These are phyloP conservation scores for Cadophora sp. DNA, from an alignment of 2,329 filamentous ascomycete genomes.

Conservation along the genomic window DNA sequence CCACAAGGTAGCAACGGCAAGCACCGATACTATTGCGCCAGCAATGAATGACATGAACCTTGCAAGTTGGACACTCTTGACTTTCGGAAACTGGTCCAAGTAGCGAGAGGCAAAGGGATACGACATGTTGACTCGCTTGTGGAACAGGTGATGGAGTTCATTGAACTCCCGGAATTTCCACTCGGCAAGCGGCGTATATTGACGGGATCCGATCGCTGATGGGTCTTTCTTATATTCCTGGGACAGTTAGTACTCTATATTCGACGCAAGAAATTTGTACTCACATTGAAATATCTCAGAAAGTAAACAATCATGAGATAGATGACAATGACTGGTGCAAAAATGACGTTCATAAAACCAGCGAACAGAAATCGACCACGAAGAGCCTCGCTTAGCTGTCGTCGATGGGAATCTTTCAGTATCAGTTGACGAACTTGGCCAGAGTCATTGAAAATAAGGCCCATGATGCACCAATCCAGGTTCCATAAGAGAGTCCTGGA, in stretches of 20 bases:
- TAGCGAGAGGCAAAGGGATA: conserved; percentile 93
- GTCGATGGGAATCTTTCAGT: conserved; percentile 81
- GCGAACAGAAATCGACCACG: conserved; percentile 81
- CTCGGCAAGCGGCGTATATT: conserved; percentile 91
- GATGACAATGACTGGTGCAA: conserved; percentile 85
- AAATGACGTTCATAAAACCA: conserved; percentile 83
- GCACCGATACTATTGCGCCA: conserved; percentile 84
- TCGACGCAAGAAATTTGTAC: conserved; percentile 40
- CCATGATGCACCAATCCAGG: conserved; percentile 85
- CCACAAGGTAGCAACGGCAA: conserved; percentile 83
- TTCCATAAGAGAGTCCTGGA: conserved; percentile 94
- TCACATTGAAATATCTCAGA: conserved; percentile 90
- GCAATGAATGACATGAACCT: conserved; percentile 87
- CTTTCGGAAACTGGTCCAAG: conserved; percentile 94
- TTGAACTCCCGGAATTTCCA: conserved; percentile 99
- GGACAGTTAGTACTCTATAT: conserved; percentile 27
- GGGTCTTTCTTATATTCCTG: conserved; percentile 96
- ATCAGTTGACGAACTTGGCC: conserved; percentile 89
- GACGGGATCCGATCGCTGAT: conserved; percentile 81
- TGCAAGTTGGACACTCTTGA: conserved; percentile 86
- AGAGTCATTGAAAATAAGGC: conserved; percentile 90
- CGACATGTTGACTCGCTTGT: conserved; percentile 90
- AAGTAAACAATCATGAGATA: conserved; percentile 91
- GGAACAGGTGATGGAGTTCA: conserved; percentile 90
- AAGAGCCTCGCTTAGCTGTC: conserved; percentile 78